Evolutionary conservation across 805 yeast genomes (phyloP), one percentile per base, ranked within the genome.

Genomic region (Nakazawaea wyomingensis): DNA sequence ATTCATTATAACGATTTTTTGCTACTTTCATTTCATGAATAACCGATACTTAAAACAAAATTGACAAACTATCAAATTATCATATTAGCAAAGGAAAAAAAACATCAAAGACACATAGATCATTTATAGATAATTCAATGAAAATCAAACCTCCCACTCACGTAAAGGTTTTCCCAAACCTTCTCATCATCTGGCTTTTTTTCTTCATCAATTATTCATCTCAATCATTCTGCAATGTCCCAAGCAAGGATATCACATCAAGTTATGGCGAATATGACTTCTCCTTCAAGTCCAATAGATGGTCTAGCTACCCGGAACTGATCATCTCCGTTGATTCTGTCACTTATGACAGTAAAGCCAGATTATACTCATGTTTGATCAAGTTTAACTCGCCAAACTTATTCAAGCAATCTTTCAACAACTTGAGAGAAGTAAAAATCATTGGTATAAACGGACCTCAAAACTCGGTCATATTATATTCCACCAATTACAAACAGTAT

Each of bases 101-200:
- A n/a, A n/a, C n/a, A n/a, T n/a, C n/a, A n/a, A n/a, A n/a, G 27
- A 24, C 27, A 24, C 27, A 3, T 24, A 24, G 8, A 8, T 9
- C 27, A 24, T 9, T 24, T 9, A 9, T 8, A 24, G 27, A 11
- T 9, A 24, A 11, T 24, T 11, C 27, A 32, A 14, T n/a, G n/a
- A 5, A 17, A 18, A 32, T 13, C 34, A 24, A 8, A 21, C 47
- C 36, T 21, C 33, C 24, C 37, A 29, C 14, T 37, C 50, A 21
- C 43, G 50, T 6, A 44, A n/a, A n/a, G n/a, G n/a, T n/a, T n/a
- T n/a, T n/a, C n/a, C n/a, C n/a, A n/a, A n/a, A n/a, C n/a, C n/a
- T n/a, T 49, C n/a, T 47, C 55, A n/a, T 52, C 57, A 42, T 50
- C 53, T n/a, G 49, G 51, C 36, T 49, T 52, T 3, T 48, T 56